Percentiles rank a stretch among this genome's conserved stretches.
These are phyloP conservation scores for thale cress (Arabidopsis thaliana) DNA, from an alignment of 345 rosid genomes.

Conservation along the genomic window DNA sequence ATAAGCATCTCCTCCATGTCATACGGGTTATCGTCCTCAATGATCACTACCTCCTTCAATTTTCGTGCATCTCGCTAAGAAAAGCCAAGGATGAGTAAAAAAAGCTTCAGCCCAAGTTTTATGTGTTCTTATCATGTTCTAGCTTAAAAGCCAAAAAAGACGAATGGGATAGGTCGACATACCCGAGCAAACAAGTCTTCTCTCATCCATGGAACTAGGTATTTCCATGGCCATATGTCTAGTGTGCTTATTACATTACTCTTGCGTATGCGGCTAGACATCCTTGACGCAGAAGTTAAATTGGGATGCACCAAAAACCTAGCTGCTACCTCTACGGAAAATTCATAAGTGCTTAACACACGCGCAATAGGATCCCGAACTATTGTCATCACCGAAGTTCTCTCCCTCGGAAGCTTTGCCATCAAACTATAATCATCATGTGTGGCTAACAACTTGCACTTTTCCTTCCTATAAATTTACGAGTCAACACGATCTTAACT, in stretches of 20 bases:
- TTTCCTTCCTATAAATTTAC: slow-evolving; percentile 62
- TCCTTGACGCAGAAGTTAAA: slow-evolving; percentile 73
- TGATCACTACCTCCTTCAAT: slow-evolving; percentile 49
- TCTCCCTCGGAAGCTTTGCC: slow-evolving; percentile 79
- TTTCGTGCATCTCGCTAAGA: slow-evolving; percentile 75
- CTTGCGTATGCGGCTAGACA: slow-evolving; percentile 72
- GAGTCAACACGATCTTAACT: slow-evolving; percentile 25
- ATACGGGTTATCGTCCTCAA: slow-evolving; percentile 65
- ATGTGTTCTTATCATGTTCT: slow-evolving; percentile 14
- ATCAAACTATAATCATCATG: slow-evolving; percentile 98
- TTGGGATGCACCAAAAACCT: slow-evolving; percentile 97
- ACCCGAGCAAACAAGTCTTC: slow-evolving; percentile 94
- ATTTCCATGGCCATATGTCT: slow-evolving; percentile 99
- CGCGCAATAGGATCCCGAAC: slow-evolving; percentile 90
- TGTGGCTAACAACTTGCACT: slow-evolving; percentile 81
- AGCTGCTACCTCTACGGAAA: slow-evolving; percentile 94
- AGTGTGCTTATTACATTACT: slow-evolving; percentile 78
- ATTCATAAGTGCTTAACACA: slow-evolving; percentile 90
- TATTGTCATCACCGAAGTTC: slow-evolving; percentile 89
- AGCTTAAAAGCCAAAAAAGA: slow-evolving; percentile 10
- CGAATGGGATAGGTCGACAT: slow-evolving; percentile 35
- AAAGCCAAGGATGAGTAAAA: slow-evolving; percentile 31
- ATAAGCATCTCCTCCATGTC: slow-evolving; percentile 78
- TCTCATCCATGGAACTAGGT: slow-evolving; percentile 98
- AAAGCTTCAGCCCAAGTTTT: slow-evolving; percentile 26